Base-by-base conservation (phyloP, 768 basidiomycete genomes). In the Psilocybe azurescens region DNA sequence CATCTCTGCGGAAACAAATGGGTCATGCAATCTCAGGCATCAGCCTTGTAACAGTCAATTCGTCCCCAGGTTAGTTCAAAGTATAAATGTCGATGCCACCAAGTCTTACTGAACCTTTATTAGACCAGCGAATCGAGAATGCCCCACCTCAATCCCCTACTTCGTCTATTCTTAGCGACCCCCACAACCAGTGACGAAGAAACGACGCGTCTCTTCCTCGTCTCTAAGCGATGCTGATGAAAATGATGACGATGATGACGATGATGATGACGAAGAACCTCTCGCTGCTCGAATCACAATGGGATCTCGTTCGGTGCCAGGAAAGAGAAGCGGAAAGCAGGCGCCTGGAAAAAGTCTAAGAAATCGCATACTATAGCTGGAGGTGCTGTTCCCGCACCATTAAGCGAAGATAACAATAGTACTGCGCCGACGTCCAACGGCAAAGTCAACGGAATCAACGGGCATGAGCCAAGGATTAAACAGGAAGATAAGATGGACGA, bases 401-500 rank as follows among this genome's bases (percentile, higher is more conserved):
- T 62, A 44, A 48, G 53, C 39, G 61, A 64, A 8, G 76, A 72
- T 0, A 80, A 72, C 4, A 72, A 75, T 18, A 72, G 81, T 49
- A 74, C 78, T 13, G 28, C 60, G 10, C 46, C 60, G 48, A 73
- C 72, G 10, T 75, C 76, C 28, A 73, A 79, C 61, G 76, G 77
- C 1, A 76, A 75, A 29, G 53, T 72, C 16, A 84, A 85, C 58
- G 84, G 83, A 20, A 67, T 75, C 3, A 82, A 81, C 54, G 78
- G 81, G 24, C 77, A 78, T 47, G 84, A 82, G 20, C 60, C 82
- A 5, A 83, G 81, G 65, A 78, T 91, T 63, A 93, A 91, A 70
- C 72, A 89, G 2, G 93, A 94, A 72, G 93, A 91, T 52, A 88
- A 86, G 72, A 85, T 94, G 83, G 89, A 93, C 53, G 91, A 91